Base-by-base conservation (phyloP, 2,329 filamentous ascomycete species). In the Fusarium coffeatum region DNA sequence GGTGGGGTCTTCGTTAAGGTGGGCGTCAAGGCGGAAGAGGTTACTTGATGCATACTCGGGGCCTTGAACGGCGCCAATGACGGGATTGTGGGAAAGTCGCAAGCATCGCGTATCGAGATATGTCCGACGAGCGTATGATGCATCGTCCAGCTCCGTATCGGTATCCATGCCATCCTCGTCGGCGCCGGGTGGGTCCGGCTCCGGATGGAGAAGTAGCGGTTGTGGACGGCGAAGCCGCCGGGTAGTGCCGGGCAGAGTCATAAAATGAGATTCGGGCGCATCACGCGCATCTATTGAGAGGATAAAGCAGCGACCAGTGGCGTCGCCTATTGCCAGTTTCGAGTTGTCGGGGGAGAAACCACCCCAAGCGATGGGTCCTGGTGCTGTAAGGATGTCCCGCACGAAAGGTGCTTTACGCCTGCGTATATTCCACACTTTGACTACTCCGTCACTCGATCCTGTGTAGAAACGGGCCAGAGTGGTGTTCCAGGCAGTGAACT, bases 351-450 rank as follows among this genome's bases (percentile, higher is more conserved):
- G 84, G 0, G 87, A 89, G 63, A 90, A 91, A 4, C 83, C 82
- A 1, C 89, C 89, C 60, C 81, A 85, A 0, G 86, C 86, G 20
- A 91, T 85, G 0, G 88, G 86, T 0, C 84, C 88, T 1, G 86
- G 81, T 2, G 85, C 84, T 62, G 86, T 82, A 3, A 90, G 78
- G 1, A 90, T 77, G 53, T 85, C 81, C 23, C 85, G 83, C 8
- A 90, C 80, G 46, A 87, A 82, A 0, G 82, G 85, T 55, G 79
- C 75, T 28, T 68, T 78, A 53, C 51, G 73, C 46, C 81, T 80
- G 12, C 86, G 84, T 11, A 90, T 78, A 66, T 90, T 87, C 89
- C 89, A 91, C 4, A 88, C 87, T 64, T 88, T 90, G 18, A 91
- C 82, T 0, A 86, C 81, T 3, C 89, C 89, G 64, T 91, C 89